Evolutionary conservation across 1,284 basidiomycete species (phyloP), one percentile per base, ranked within the genome.

Genomic region (Pyrrhoderma noxium): DNA sequence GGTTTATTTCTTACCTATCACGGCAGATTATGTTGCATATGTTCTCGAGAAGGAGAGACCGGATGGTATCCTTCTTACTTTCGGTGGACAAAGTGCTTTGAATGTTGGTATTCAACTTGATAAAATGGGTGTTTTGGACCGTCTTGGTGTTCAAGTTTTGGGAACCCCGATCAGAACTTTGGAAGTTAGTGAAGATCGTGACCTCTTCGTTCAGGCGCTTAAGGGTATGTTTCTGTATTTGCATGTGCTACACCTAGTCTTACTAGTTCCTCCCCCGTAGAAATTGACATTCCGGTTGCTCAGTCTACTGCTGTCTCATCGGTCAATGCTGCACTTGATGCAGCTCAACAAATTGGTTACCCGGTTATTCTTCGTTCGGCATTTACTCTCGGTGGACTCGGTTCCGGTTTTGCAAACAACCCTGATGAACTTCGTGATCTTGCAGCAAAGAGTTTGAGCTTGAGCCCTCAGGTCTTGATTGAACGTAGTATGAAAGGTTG

Each of bases 401-500:
- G 96, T 54, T 98, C 95, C 61, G 96, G 96, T 53, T 99, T 99
- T 64, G 96, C 96, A 47, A 85, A 97, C 65, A 83, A 98, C 67
- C 78, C 93, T 25, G 91, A 98, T 58, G 95, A 99, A 73, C 74
- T 99, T 52, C 86, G 93, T 53, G 94, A 99, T 69, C 76, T 99
- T 19, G 82, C 92, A 49, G 94, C 96, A 36, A 94, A 89, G 69
- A 85, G 87, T 64, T 79, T 99, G 55, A 86, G 84, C 65, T 76
- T 98, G 35, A 90, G 85, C 61, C 96, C 96, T 45, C 96, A 99
- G 69, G 92, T 99, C 45, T 78, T 99, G 52, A 94, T 99, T 60
- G 96, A 99, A 70, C 90, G 93, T 60, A 93, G 89, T 62, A 89
- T 99, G 83, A 98, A 98, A 71, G 96, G 96, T 43, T 99, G 96